phyloP scores from a whole-genome alignment of 2,329 filamentous ascomycete genomes.

The Aspergillus sp. region DNA sequence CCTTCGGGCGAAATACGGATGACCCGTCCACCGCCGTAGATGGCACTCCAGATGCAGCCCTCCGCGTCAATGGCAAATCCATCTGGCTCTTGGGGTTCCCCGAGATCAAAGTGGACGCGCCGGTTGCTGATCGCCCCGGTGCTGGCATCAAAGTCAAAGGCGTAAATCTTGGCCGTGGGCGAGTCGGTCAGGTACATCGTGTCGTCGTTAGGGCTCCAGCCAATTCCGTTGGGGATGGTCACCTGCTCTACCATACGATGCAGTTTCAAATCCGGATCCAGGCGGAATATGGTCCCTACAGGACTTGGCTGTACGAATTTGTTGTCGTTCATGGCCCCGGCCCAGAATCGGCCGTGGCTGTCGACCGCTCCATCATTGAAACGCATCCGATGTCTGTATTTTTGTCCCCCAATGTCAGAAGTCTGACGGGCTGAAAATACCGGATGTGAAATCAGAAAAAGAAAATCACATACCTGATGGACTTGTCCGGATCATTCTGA shows the following conservation, averaged over 20 bases:
- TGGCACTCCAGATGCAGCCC: constrained; percentile 82
- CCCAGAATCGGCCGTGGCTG: constrained; percentile 75
- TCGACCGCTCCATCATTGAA: constrained; percentile 82
- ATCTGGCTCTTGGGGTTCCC: constrained; percentile 64
- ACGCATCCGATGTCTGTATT: constrained; percentile 40
- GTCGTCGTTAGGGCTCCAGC: constrained; percentile 69
- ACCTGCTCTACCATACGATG: constrained; percentile 59
- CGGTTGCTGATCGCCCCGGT: constrained; percentile 64
- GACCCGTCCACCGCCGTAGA: constrained; percentile 75
- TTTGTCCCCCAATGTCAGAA: background rate
- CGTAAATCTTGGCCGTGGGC: constrained; percentile 63
- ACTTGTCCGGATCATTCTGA: constrained; percentile 43
- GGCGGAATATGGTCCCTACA: constrained; percentile 67
- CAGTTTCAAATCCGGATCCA: constrained; percentile 59
- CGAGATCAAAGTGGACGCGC: constrained; percentile 68
- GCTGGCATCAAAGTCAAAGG: constrained; percentile 66
- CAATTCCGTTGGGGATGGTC: constrained; percentile 78
- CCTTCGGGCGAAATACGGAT: constrained; percentile 68
- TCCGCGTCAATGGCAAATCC: constrained; percentile 80
- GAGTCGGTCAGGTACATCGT: constrained; percentile 84
- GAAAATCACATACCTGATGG: constrained; percentile 34
- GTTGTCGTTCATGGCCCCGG: constrained; percentile 82
- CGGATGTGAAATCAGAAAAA: background rate
- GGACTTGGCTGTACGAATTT: constrained; percentile 49
- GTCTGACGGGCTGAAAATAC: constrained; percentile 1